Percentiles rank a stretch among this genome's conserved stretches.
Evolutionary conservation across 2,329 filamentous ascomycete species (phyloP).

Genomic region (Calonectria pseudoreteaudii): DNA sequence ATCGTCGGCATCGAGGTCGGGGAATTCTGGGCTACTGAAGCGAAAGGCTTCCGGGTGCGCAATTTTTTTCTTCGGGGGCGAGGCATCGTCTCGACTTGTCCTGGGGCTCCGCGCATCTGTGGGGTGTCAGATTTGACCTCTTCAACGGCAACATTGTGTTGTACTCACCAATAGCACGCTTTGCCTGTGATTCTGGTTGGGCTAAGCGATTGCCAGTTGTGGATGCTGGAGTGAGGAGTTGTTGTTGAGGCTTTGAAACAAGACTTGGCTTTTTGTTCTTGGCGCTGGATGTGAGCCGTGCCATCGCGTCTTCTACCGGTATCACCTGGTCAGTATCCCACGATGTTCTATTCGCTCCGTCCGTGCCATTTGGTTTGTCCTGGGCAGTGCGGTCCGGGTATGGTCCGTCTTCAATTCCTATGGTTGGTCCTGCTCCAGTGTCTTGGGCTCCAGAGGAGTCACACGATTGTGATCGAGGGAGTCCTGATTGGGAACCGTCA

Average conservation of each 20-base stretch:
- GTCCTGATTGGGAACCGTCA: constrained; percentile 40
- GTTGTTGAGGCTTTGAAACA: constrained; percentile 52
- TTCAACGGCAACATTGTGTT: background rate
- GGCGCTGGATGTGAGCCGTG: constrained; percentile 56
- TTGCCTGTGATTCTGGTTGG: constrained; percentile 32
- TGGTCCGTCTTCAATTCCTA: constrained; percentile 11
- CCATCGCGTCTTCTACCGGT: constrained; percentile 54
- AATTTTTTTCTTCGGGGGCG: constrained; percentile 42
- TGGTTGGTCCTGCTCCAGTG: constrained; percentile 1
- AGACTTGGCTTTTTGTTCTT: constrained; percentile 60
- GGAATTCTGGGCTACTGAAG: constrained; percentile 47
- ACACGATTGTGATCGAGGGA: constrained; percentile 42
- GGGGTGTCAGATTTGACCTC: constrained; percentile 3
- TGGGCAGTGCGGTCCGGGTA: constrained; percentile 16
- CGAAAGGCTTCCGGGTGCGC: constrained; percentile 21
- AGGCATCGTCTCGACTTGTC: constrained; percentile 30
- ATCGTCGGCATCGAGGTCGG: constrained; percentile 50
- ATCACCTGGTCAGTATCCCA: constrained; percentile 43
- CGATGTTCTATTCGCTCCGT: constrained; percentile 33
- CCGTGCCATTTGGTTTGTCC: constrained; percentile 37
- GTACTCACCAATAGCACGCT: constrained; percentile 25
- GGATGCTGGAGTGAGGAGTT: constrained; percentile 54
- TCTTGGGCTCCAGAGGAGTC: constrained; percentile 22
- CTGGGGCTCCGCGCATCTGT: constrained; percentile 23
- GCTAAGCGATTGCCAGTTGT: constrained; percentile 33